Base-by-base conservation (phyloP, 306 rosid genomes). In the Canavalia gladiata region DNA sequence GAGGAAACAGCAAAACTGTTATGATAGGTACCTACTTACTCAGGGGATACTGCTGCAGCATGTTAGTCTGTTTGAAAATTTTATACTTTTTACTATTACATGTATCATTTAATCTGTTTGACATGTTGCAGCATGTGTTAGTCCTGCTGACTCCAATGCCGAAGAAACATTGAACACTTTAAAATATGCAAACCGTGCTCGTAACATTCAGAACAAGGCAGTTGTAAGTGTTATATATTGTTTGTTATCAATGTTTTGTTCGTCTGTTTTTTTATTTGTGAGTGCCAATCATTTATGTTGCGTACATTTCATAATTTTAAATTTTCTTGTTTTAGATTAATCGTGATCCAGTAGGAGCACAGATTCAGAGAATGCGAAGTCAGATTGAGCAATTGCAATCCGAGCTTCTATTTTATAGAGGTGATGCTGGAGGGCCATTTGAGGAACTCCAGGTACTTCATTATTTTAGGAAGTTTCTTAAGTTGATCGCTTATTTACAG, bases 121-220 rank as follows among this genome's bases (percentile, higher is more conserved):
- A 63, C 65, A 72, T 72, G 46, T 11, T 72, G 81, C 83, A 96
- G 99, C 99, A 60, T 96, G 99, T 86, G 99, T 92, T 74, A 96
- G 99, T 85, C 99, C 99, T 37, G 99, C 99, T 11, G 99, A 96
- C 78, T 89, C 99, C 68, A 96, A 96, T 90, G 98, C 97, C 12
- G 99, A 96, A 81, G 98, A 93, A 83, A 96, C 98, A 8, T 75
- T 96, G 79, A 93, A 96, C 77, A 93, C 99, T n/a, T 84, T 96
- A n/a, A 96, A 96, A 86, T 96, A 96, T 73, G 98, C 99, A 12
- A 96, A 93, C 82, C 99, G 99, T 77, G 98, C 99, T 79, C 98
- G 99, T 9, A 96, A 92, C 85, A 96, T 96, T 81, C 97, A 96
- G 60, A 92, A 96, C 85, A 96, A 96, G 88, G 99, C 99, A 78